These are phyloP conservation scores for Carnegiea gigantea DNA, from an alignment of 179 eudicot genomes.

Conservation along the genomic window DNA sequence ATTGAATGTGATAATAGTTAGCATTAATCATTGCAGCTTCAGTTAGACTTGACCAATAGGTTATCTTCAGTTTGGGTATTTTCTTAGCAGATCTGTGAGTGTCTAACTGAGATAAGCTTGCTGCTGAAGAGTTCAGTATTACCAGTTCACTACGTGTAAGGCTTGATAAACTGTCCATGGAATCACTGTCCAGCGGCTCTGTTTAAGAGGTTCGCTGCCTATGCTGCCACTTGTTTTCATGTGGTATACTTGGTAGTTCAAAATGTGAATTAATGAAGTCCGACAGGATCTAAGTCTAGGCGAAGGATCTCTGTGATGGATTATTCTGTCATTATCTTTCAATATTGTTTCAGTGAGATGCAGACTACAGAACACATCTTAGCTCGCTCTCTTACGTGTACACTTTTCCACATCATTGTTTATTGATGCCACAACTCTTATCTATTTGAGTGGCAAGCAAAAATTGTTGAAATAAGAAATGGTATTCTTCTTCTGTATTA, in stretches of 20 bases:
- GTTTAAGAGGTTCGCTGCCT: too few relatives aligned
- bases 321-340: not conserved
- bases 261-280: too few relatives aligned
- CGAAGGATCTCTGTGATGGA: too few relatives aligned
- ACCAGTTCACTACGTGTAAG: not conserved
- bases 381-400: not conserved
- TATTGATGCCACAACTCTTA: not conserved
- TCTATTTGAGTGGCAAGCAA: not conserved
- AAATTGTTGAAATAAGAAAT: not conserved
- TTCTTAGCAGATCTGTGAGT: not conserved
- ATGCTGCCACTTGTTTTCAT: too few relatives aligned
- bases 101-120: not conserved
- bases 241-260: not conserved
- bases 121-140: not conserved
- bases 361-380: not conserved
- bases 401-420: not conserved
- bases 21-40: too few relatives aligned
- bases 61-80: not conserved
- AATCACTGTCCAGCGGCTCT: too few relatives aligned
- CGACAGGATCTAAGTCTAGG: too few relatives aligned
- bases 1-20: too few relatives aligned
- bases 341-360: not conserved
- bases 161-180: not conserved
- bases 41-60: not conserved
- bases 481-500: not conserved